Base-by-base conservation (phyloP, 2,329 filamentous ascomycete species). In the Periconia sp. region DNA sequence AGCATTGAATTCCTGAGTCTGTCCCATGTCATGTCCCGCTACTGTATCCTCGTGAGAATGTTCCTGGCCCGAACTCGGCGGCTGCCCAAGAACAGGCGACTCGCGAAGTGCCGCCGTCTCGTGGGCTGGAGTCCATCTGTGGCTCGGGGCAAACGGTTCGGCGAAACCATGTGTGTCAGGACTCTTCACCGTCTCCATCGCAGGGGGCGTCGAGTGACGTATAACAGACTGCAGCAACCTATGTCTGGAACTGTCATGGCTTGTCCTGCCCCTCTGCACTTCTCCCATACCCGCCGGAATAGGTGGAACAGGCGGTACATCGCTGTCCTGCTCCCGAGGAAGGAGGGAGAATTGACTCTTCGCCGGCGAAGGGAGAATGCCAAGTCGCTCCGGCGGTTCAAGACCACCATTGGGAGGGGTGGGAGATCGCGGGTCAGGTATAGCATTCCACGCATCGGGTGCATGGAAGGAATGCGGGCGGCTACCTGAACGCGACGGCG, bases 391-490 rank as follows among this genome's bases (percentile, higher is more conserved):
- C 40, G 54, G 36, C 30, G 43, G 42, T 28, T 36, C 25, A n/a
- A 44, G 34, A 10, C 40, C 36, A 5, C 22, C 28, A 18, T 36
- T 26, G 8, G 44, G 35, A 5, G 45, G 40, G 9, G 43, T 57
- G 11, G 23, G 29, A 11, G 31, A 28, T 1, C 43, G 21, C 13
- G 10, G 26, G 33, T 53, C 46, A 11, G 57, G 49, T 10, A 49
- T 34, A 25, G 43, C 19, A 24, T 54, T 43, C 65, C 63, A 61
- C 19, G 52, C 54, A 38, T 65, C 54, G 6, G 60, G 66, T 3
- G 60, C 62, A 46, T 64, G 57, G 36, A 54, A 68, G 3, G 66
- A 66, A 41, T 62, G 52, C n/a, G 59, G 59, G 16, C 59, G 51
- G 38, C 41, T 55, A 16, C 39, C 41, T 19, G 17, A 19, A 43